phyloP scores from a whole-genome alignment of 1,284 basidiomycete genomes.

The Amylostereum areolatum region DNA sequence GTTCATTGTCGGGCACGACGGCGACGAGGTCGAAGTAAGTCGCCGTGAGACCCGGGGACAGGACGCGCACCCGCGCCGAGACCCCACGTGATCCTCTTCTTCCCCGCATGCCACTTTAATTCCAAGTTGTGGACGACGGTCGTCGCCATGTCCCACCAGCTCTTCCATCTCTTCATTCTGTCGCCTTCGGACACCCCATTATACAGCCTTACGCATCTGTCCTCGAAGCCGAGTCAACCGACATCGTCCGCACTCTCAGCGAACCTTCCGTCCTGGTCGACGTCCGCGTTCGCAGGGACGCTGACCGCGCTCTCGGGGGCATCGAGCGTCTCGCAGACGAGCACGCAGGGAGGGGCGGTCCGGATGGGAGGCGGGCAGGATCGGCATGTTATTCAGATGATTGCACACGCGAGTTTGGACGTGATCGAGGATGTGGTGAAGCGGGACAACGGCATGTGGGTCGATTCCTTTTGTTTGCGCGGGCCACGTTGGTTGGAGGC shows the following conservation, averaged over 20 bases:
- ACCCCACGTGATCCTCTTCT: too few species aligned
- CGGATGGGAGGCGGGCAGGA: constrained; percentile 72
- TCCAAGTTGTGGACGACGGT: too few species aligned
- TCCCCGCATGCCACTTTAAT: too few species aligned
- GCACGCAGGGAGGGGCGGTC: constrained; percentile 52
- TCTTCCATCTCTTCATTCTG: constrained; percentile 77
- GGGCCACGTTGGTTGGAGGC: not conserved
- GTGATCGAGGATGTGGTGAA: constrained; percentile 88
- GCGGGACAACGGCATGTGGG: constrained; percentile 81
- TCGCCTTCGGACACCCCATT: constrained; percentile 80
- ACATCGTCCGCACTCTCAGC: constrained; percentile 63
- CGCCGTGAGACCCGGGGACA: too few species aligned
- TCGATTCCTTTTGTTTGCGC: constrained; percentile 8
- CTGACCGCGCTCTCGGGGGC: constrained; percentile 78
- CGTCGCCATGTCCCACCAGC: constrained; percentile 69
- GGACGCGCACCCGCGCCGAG: too few species aligned
- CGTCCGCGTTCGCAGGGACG: constrained; percentile 82
- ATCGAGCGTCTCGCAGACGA: constrained; percentile 59
- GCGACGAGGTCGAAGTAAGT: too few species aligned
- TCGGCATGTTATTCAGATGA: constrained; percentile 93
- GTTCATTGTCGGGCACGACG: too few species aligned
- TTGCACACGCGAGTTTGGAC: constrained; percentile 90
- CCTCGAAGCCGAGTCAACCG: constrained; percentile 59
- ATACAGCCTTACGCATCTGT: constrained; percentile 75
- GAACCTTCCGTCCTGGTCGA: constrained; percentile 81